Evolutionary conservation across 1,284 basidiomycete species (phyloP).

Genomic region (Boletus semigastroideus): DNA sequence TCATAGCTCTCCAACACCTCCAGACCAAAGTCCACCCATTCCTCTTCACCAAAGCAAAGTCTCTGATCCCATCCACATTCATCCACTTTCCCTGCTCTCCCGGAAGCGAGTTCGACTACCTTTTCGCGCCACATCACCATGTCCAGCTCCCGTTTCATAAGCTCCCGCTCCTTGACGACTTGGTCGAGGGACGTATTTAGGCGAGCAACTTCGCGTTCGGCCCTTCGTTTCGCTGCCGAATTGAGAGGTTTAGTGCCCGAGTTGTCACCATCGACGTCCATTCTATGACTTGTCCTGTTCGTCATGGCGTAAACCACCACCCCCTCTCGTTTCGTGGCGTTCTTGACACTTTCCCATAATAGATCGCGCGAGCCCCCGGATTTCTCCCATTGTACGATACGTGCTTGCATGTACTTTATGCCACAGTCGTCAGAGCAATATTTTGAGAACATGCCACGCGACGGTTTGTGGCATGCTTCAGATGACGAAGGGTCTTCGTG

Average conservation of each 20-base stretch:
- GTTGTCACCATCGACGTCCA: constrained; percentile 18
- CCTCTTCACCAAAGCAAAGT: constrained; percentile 75
- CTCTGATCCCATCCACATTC: constrained; percentile 85
- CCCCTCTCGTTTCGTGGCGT: constrained; percentile 65
- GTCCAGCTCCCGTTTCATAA: constrained; percentile 65
- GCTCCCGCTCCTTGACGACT: constrained; percentile 58
- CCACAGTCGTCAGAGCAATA: constrained; percentile 84
- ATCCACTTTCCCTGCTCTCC: constrained; percentile 54
- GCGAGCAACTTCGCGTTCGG: constrained; percentile 52
- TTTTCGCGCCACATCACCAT: constrained; percentile 65
- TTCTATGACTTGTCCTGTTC: constrained; percentile 13
- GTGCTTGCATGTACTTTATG: constrained; percentile 61
- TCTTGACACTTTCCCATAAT: constrained; percentile 71
- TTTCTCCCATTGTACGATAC: constrained; percentile 57
- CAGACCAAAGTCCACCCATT: constrained; percentile 64
- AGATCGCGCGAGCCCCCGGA: constrained; percentile 58
- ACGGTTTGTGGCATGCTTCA: constrained; percentile 73
- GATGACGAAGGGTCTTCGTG: constrained; percentile 59
- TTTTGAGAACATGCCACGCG: constrained; percentile 77
- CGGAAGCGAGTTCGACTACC: constrained; percentile 61
- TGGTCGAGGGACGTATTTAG: constrained; percentile 52
- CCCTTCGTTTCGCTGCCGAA: constrained; percentile 38
- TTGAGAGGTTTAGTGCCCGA: constrained; percentile 7
- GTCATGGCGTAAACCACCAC: constrained; percentile 49
- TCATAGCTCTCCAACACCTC: constrained; percentile 69